phyloP scores from a whole-genome alignment of 306 rosid genomes.

The Prosopis cineraria region DNA sequence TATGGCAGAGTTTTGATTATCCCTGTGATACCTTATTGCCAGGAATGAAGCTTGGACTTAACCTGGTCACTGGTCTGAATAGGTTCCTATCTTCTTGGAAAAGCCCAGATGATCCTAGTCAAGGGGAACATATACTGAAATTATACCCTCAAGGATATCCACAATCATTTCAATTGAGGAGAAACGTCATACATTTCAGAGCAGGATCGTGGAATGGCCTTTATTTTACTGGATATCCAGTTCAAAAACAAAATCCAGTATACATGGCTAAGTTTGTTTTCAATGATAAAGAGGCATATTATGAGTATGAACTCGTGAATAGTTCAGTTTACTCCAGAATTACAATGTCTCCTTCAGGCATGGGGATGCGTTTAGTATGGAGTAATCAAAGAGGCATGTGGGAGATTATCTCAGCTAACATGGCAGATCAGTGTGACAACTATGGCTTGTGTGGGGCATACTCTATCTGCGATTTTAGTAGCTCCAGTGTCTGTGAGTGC shows the following conservation, averaged over 20 bases:
- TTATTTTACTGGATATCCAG: constrained; percentile 4
- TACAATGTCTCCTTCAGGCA: constrained; percentile 5
- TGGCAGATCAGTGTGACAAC: constrained; percentile 37
- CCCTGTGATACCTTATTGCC: constrained; percentile 31
- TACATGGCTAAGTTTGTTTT: constrained; percentile 17
- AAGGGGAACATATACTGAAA: constrained; percentile 16
- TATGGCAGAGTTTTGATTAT: constrained; percentile 39
- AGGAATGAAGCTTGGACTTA: constrained; percentile 38
- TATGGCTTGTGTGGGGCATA: constrained; percentile 40
- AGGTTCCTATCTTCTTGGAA: constrained; percentile 30
- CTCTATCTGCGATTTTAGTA: constrained; percentile 24
- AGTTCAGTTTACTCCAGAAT: background rate
- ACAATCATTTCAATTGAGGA: constrained; percentile 3
- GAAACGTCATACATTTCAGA: background rate
- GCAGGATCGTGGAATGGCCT: constrained; percentile 40
- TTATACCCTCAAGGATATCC: constrained; percentile 22
- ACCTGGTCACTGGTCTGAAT: constrained; percentile 26
- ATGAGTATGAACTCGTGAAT: constrained; percentile 1
- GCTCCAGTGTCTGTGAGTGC: constrained; percentile 31
- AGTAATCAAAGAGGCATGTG: background rate
- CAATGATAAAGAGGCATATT: constrained; percentile 24
- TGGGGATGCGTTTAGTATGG: constrained; percentile 31
- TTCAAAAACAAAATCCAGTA: background rate
- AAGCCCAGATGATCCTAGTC: constrained; percentile 30
- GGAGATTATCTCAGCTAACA: constrained; percentile 12